Base-by-base conservation (phyloP, 1,284 basidiomycete genomes). In the Meira nashicola region DNA sequence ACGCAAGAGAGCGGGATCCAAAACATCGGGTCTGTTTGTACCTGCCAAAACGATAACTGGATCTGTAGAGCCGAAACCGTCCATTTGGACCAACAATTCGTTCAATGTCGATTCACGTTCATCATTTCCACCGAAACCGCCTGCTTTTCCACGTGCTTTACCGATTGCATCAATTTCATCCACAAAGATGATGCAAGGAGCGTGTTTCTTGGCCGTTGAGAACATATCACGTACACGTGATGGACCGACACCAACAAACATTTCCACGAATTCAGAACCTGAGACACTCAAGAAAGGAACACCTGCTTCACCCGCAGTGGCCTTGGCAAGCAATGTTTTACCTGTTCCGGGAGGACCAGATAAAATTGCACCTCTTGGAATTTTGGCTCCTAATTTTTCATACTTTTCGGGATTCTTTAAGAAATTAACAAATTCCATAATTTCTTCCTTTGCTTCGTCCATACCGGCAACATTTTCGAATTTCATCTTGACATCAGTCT, bases 351-450 rank as follows among this genome's bases (percentile, higher is more conserved):
- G 95, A 54, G 95, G 95, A 48, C 95, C 95, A 40, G 92, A 96
- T 41, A 99, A 83, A 79, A 99, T 95, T 49, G 95, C 95, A 63
- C 94, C 95, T 54, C 94, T 89, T 58, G 95, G 95, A 66, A 98
- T 98, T 83, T 97, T 98, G 65, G 94, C 95, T 64, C 95, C 94
- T 40, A 99, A 85, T 76, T 88, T 90, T 81, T 97, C 90, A 81
- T 97, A 98, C 79, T 89, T 89, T 48, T 86, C 82, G 7, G 94
- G 94, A 69, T 97, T 90, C 83, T 97, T 97, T 77, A 99, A 84
- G 83, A 99, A 98, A 74, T 93, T 94, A 79, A 99, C 95, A 77
- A 98, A 99, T 80, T 99, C 94, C 91, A 97, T 96, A 72, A 99
- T 95, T 82, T 99, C 94, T 82, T 94, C 90, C 83, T 99, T 99